Conservation (phyloP, 2,329 filamentous ascomycete genomes). For the Aureobasidium zeae region DNA sequence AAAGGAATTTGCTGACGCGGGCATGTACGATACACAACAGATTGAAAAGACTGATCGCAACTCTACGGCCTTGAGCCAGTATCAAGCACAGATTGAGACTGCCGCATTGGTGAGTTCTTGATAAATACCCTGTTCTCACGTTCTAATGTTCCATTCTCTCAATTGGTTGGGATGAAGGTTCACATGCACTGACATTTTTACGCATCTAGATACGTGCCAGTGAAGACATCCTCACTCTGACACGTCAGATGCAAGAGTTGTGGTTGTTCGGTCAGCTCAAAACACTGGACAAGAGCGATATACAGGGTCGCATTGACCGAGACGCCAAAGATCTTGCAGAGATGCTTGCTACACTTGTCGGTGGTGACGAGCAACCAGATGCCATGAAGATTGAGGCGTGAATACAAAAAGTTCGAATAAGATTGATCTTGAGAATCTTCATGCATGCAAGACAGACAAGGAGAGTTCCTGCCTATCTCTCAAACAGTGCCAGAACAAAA, state of each 20-base stretch:
- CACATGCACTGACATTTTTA: too few relatives aligned
- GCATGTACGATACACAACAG: slow-evolving; percentile 28
- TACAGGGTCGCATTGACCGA: slow-evolving; percentile 36
- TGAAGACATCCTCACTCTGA: slow-evolving; percentile 53
- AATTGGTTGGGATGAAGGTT: too few relatives aligned
- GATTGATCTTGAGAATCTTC: too few relatives aligned
- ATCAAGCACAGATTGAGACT: slow-evolving; percentile 51
- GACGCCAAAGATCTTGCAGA: slow-evolving; percentile 40
- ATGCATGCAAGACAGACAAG: too few relatives aligned
- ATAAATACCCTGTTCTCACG: too few relatives aligned
- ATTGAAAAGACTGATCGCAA: slow-evolving; percentile 44
- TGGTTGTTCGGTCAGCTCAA: slow-evolving; percentile 59
- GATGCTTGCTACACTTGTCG: slow-evolving; percentile 26
- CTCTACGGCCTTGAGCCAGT: slow-evolving; percentile 47
- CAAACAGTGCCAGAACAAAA: too few relatives aligned
- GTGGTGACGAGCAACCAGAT: neutral
- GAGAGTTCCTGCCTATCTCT: too few relatives aligned
- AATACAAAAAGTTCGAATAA: too few relatives aligned
- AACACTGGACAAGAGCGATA: slow-evolving; percentile 40
- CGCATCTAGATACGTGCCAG: slow-evolving; percentile 46
- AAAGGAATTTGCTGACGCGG: too few relatives aligned
- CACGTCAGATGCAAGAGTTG: slow-evolving; percentile 54
- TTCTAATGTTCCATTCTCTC: neutral
- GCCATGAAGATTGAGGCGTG: neutral
- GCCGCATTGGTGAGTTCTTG: slow-evolving; percentile 43